Evolutionary conservation across 208 protist species (phyloP).

Genomic region (Leishmania guyanensis): DNA sequence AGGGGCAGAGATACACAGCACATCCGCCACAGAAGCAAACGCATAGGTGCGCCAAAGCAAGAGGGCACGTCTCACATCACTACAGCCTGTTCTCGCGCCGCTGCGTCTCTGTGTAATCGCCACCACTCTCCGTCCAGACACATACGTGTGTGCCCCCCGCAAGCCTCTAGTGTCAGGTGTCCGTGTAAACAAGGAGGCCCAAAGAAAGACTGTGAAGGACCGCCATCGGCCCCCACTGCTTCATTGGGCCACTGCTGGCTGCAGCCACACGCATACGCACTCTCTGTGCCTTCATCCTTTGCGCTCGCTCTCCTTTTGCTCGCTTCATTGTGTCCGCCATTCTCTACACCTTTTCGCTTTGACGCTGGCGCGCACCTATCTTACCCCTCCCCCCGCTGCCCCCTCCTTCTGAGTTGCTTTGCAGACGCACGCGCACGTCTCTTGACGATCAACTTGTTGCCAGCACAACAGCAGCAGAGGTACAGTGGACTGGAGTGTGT

Average conservation of each 20-base stretch:
- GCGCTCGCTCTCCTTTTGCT: not conserved
- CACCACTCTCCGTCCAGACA: not conserved
- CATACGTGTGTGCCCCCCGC: not conserved
- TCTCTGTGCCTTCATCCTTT: not conserved
- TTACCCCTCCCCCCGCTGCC: too few relatives aligned
- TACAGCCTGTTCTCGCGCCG: not conserved
- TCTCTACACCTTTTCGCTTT: not conserved
- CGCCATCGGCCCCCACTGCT: not conserved
- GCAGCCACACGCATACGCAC: not conserved
- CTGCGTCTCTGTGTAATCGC: not conserved
- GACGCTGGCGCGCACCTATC: not conserved
- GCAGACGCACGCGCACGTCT: not conserved
- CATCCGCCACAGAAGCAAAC: not conserved
- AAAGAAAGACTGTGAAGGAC: not conserved
- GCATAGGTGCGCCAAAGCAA: not conserved
- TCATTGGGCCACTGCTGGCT: not conserved
- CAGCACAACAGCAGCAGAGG: not conserved
- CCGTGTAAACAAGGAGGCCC: not conserved
- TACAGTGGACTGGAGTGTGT: too few relatives aligned
- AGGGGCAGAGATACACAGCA: not conserved
- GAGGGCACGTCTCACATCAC: not conserved
- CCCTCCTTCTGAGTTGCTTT: slow-evolving; percentile 3
- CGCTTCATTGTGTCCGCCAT: not conserved
- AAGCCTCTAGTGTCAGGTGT: not conserved
- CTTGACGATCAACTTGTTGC: not conserved